A percentile compares a stretch with the other conserved stretches of the same genome.
These are phyloP conservation scores for Hibiscus tridactylites DNA, from an alignment of 345 rosid genomes.

Conservation along the genomic window DNA sequence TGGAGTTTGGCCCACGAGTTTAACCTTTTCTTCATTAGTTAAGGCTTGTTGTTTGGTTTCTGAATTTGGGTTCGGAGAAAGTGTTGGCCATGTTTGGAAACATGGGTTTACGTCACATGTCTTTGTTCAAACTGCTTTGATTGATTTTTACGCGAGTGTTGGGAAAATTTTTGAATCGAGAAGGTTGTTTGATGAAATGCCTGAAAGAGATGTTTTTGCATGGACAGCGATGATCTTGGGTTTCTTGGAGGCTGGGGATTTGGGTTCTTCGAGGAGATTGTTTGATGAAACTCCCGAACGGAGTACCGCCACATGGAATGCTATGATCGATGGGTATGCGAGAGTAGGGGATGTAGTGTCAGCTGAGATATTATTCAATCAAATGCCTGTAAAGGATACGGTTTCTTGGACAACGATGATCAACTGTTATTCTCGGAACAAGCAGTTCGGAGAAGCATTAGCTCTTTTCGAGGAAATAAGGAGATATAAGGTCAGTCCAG, in stretches of 20 bases:
- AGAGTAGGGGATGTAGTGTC: slow-evolving; percentile 33
- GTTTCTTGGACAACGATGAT: slow-evolving; percentile 86
- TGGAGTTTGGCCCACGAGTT: slow-evolving; percentile 50
- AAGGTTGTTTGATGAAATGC: slow-evolving; percentile 73
- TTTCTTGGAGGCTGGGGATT: slow-evolving; percentile 28
- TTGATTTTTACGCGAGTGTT: slow-evolving; percentile 46
- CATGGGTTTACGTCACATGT: slow-evolving; percentile 48
- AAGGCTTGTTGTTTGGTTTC: slow-evolving; percentile 42
- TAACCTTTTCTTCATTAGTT: slow-evolving; percentile 52
- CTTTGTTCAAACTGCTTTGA: slow-evolving; percentile 59
- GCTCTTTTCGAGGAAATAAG: slow-evolving; percentile 48
- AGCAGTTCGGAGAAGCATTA: slow-evolving; percentile 52
- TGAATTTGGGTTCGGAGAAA: slow-evolving; percentile 33
- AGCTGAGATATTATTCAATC: slow-evolving; percentile 49
- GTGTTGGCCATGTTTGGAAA: slow-evolving; percentile 47
- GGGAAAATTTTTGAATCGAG: slow-evolving; percentile 32
- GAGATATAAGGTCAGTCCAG: slow-evolving; percentile 39
- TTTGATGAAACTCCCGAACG: slow-evolving; percentile 50
- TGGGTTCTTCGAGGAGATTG: slow-evolving; percentile 37
- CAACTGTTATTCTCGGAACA: slow-evolving; percentile 53
- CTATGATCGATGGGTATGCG: slow-evolving; percentile 68
- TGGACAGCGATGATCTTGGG: slow-evolving; percentile 56
- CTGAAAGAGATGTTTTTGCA: slow-evolving; percentile 46
- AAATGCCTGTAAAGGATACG: slow-evolving; percentile 50
- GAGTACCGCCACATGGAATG: slow-evolving; percentile 55